phyloP scores from a whole-genome alignment of 768 basidiomycete species.

The Psilocybe tampanensis region DNA sequence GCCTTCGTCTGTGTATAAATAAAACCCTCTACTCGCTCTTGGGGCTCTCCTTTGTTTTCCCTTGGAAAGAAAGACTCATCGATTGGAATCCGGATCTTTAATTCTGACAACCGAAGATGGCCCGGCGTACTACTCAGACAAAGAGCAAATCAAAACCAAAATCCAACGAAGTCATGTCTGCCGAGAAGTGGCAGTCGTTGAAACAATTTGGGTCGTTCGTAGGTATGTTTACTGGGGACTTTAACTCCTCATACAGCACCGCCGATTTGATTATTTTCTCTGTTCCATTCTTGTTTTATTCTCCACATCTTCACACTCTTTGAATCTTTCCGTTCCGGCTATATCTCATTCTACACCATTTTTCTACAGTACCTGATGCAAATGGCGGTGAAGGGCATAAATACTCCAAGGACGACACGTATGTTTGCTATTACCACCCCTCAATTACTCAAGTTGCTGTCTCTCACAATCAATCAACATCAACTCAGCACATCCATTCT shows the following conservation, averaged over 20 bases:
- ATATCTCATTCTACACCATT: background rate
- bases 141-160: background rate
- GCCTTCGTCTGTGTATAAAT: too few relatives aligned
- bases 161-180: background rate
- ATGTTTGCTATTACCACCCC: background rate
- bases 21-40: too few relatives aligned
- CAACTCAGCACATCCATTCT: slow-evolving; percentile 42
- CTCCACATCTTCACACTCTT: background rate
- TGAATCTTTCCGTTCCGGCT: background rate
- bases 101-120: too few relatives aligned
- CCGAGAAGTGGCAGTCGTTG: slow-evolving; percentile 1
- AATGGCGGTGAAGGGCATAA: background rate
- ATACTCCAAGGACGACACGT: slow-evolving; percentile 7
- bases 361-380: slow-evolving; percentile 3
- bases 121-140: too few relatives aligned
- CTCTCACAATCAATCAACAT: background rate
- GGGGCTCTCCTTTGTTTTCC: too few relatives aligned
- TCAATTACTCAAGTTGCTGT: background rate
- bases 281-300: background rate
- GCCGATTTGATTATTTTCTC: background rate
- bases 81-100: too few relatives aligned
- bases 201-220: slow-evolving; percentile 23
- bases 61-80: too few relatives aligned
- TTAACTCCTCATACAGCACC: background rate
- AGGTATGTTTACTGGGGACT: slow-evolving; percentile 9